phyloP scores from a whole-genome alignment of 140 eudicot genomes.

The Senecio squalidus region DNA sequence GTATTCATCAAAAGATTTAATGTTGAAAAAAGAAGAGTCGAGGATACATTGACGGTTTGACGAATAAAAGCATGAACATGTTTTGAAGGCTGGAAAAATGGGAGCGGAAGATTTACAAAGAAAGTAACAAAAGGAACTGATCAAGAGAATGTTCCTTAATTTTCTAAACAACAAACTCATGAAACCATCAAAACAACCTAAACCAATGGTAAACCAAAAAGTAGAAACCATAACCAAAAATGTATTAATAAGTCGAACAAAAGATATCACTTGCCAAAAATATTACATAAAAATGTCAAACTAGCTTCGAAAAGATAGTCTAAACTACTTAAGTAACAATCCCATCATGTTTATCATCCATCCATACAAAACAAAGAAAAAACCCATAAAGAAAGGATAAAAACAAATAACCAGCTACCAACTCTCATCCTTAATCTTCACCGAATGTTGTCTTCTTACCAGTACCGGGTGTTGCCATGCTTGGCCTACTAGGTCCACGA shows the following conservation, averaged over 20 bases:
- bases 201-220: neutral
- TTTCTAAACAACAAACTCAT: too few relatives aligned
- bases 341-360: slow-evolving; percentile 18
- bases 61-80: too few relatives aligned
- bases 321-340: slow-evolving; percentile 10
- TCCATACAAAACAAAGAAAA: neutral
- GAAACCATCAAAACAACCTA: neutral
- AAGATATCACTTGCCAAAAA: slow-evolving; percentile 10
- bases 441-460: slow-evolving; percentile 58
- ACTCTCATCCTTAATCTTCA: slow-evolving; percentile 28
- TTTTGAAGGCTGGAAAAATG: too few relatives aligned
- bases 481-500: slow-evolving; percentile 41
- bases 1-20: too few relatives aligned
- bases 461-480: slow-evolving; percentile 53
- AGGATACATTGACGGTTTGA: too few relatives aligned
- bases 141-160: too few relatives aligned
- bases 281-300: slow-evolving; percentile 15
- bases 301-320: slow-evolving; percentile 8
- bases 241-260: slow-evolving; percentile 14
- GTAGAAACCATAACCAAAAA: neutral
- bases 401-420: neutral
- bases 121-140: too few relatives aligned
- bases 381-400: neutral
- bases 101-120: neutral
- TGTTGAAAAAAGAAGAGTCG: too few relatives aligned